phyloP scores from a whole-genome alignment of 306 rosid species.

The Cucumis cinereus region DNA sequence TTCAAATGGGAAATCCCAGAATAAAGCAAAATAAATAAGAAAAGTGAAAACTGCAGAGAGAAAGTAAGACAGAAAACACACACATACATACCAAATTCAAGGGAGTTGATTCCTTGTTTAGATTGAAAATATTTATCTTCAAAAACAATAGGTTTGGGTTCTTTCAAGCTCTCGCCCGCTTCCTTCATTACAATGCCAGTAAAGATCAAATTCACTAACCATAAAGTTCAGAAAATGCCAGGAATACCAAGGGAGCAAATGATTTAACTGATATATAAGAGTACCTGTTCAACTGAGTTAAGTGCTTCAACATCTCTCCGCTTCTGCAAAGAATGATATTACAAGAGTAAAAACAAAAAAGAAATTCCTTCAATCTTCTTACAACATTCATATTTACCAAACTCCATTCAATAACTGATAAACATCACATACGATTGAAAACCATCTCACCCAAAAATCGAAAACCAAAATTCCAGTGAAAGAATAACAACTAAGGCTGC shows the following conservation, averaged over 20 bases:
- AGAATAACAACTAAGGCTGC: neutral
- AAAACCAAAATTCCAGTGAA: neutral
- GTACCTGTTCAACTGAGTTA: slow-evolving; percentile 67
- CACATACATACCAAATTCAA: neutral
- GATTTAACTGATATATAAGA: neutral
- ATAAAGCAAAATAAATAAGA: slow-evolving; percentile 6
- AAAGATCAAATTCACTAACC: neutral
- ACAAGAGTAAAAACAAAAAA: slow-evolving; percentile 15
- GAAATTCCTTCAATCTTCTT: slow-evolving; percentile 18
- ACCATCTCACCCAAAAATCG: neutral
- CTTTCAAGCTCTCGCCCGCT: slow-evolving; percentile 49
- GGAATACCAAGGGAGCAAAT: neutral
- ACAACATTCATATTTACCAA: slow-evolving; percentile 1
- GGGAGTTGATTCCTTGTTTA: neutral
- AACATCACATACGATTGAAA: neutral
- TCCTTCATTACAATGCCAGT: slow-evolving; percentile 29
- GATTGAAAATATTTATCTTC: slow-evolving; percentile 31
- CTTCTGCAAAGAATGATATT: slow-evolving; percentile 39
- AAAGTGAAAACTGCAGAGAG: slow-evolving; percentile 2
- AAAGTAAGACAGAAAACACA: neutral
- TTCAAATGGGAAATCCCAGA: slow-evolving; percentile 5
- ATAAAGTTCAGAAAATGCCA: neutral
- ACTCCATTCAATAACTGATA: slow-evolving; percentile 11
- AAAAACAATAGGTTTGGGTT: slow-evolving; percentile 65
- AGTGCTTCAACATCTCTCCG: slow-evolving; percentile 42